These are phyloP conservation scores for Solanum sparsipilum DNA, from an alignment of 257 asterid genomes.

Conservation along the genomic window DNA sequence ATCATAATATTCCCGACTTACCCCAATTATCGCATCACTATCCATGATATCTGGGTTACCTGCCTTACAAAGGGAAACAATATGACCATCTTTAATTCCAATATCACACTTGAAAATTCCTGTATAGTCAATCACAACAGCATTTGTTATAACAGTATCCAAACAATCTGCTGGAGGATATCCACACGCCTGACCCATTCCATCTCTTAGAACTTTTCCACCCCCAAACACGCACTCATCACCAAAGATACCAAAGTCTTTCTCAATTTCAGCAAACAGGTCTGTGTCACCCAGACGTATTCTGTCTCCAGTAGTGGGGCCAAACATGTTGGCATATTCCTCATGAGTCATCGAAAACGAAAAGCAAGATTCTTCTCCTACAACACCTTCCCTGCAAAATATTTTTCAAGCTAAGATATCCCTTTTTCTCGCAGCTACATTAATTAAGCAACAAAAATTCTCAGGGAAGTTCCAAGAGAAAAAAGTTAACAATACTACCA, in stretches of 20 bases:
- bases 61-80: conserved; percentile 65
- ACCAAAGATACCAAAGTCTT: conserved; percentile 61
- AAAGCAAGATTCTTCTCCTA: conserved; percentile 50
- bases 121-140: conserved; percentile 73
- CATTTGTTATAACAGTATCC: conserved; percentile 93
- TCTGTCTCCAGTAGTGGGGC: conserved; percentile 87
- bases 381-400: conserved; percentile 55
- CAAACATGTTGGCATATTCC: conserved; percentile 77
- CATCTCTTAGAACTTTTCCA: conserved; percentile 87
- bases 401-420: conserved; percentile 7
- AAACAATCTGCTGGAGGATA: conserved; percentile 39
- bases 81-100: conserved; percentile 76
- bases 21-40: conserved; percentile 63
- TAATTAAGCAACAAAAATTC: background rate
- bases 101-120: conserved; percentile 91
- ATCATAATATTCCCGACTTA: conserved; percentile 25
- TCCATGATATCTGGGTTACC: conserved; percentile 90
- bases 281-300: conserved; percentile 89
- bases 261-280: conserved; percentile 78
- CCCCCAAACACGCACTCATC: conserved; percentile 98
- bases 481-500: conserved; percentile 1
- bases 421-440: background rate
- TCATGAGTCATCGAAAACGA: conserved; percentile 52
- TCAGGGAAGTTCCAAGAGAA: background rate
- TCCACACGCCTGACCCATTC: conserved; percentile 94